A percentile compares a stretch with the other conserved stretches of the same genome.
Evolutionary conservation across 2,329 filamentous ascomycete species (phyloP).

Genomic region (Talaromyces sp.): DNA sequence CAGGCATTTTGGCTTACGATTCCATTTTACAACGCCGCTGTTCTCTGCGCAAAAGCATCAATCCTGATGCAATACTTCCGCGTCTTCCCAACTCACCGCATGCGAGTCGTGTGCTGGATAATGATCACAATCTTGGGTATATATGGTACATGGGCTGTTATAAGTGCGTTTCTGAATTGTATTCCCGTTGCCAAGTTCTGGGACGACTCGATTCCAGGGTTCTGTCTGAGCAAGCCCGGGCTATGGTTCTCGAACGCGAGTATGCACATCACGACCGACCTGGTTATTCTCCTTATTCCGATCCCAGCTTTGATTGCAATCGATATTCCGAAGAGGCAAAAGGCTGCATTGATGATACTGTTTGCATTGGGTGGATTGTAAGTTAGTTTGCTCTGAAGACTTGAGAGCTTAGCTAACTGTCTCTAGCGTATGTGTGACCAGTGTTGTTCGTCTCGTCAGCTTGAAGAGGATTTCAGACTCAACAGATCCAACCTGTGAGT

Average conservation of each 20-base stretch:
- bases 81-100: slow-evolving; percentile 43
- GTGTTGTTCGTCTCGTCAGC: slow-evolving; percentile 35
- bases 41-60: slow-evolving; percentile 49
- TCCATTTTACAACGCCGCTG: slow-evolving; percentile 42
- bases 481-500: slow-evolving; percentile 38
- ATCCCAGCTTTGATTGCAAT: slow-evolving; percentile 47
- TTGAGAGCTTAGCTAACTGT: neutral
- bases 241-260: slow-evolving; percentile 51
- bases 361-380: slow-evolving; percentile 47
- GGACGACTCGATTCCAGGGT: slow-evolving; percentile 30
- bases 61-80: slow-evolving; percentile 55
- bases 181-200: slow-evolving; percentile 42
- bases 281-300: slow-evolving; percentile 49
- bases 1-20: slow-evolving; percentile 43
- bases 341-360: slow-evolving; percentile 43
- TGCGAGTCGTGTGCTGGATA: slow-evolving; percentile 40
- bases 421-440: slow-evolving; percentile 38
- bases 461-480: slow-evolving; percentile 38
- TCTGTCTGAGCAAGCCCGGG: slow-evolving; percentile 42
- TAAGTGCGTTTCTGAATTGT: slow-evolving; percentile 42
- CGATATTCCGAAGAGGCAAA: slow-evolving; percentile 47
- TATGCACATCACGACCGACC: slow-evolving; percentile 49
- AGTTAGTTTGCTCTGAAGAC: slow-evolving; percentile 9
- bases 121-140: slow-evolving; percentile 40
- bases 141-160: slow-evolving; percentile 39